Conservation (phyloP, 768 basidiomycete genomes). For the Suillus americanus region DNA sequence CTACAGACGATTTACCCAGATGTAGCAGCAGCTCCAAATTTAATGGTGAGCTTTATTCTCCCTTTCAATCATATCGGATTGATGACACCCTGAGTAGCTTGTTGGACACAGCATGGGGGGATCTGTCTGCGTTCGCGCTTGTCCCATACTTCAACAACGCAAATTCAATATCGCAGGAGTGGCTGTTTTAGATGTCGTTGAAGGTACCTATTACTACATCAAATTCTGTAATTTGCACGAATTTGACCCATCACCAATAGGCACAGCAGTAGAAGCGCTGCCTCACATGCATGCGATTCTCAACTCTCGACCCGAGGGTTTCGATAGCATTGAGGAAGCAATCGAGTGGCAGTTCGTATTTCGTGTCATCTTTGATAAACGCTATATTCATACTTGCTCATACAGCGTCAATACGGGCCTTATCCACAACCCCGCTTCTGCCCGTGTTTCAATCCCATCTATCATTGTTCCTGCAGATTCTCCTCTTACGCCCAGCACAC, state of each 20-base stretch:
- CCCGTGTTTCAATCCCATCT: constrained; percentile 85
- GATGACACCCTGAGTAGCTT: constrained; percentile 44
- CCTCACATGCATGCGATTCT: constrained; percentile 90
- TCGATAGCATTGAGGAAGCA: constrained; percentile 79
- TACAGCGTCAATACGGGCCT: constrained; percentile 75
- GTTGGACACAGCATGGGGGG: constrained; percentile 98
- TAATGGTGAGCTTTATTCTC: constrained; percentile 56
- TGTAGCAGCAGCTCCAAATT: constrained; percentile 57
- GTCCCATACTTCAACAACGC: constrained; percentile 61
- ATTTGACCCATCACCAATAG: constrained; percentile 35
- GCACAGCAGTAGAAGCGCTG: constrained; percentile 90
- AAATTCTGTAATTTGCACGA: neutral
- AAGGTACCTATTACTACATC: constrained; percentile 50
- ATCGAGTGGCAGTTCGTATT: constrained; percentile 92
- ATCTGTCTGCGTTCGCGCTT: constrained; percentile 75
- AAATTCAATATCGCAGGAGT: constrained; percentile 77
- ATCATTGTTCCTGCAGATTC: constrained; percentile 57
- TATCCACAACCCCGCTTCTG: constrained; percentile 79
- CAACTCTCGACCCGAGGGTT: constrained; percentile 82
- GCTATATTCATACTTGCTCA: neutral
- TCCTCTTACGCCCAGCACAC: constrained; percentile 27
- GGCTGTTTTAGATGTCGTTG: constrained; percentile 84
- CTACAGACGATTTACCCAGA: constrained; percentile 71
- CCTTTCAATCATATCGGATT: neutral
- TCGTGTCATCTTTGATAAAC: neutral